Evolutionary conservation across 345 rosid species (phyloP), one percentile per base, ranked within the genome.

Genomic region (Citrus reticulata): DNA sequence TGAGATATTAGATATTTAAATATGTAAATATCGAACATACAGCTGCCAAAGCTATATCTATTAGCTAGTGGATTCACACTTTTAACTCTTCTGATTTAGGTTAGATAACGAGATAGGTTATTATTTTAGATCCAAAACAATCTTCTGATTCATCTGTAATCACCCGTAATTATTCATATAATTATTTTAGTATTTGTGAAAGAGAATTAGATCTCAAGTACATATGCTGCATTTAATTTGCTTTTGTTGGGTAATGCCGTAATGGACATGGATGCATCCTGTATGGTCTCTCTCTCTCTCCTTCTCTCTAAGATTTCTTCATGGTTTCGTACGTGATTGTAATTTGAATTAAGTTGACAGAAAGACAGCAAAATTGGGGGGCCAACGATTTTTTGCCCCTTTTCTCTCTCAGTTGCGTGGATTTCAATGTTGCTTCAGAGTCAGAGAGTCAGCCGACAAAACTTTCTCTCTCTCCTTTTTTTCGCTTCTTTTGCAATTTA

Each of bases 361-460:
- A 46, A 13, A 46, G 51, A 46, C 1, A 64, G 17, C 4, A 7
- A 54, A 8, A 10, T 27, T 19, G 66, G 75, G 66, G 81, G 79
- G 77, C 82, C 80, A 77, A 74, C 51, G 4, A 46, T 46, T 46
- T 46, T 13, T 46, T 3, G 1, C 51, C 58, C 19, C 19, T 61
- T 60, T 72, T 14, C 51, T 14, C 64, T 42, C 37, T 72, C n/a
- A 42, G 81, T 73, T 63, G 86, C 88, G 88, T 81, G 82, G 73
- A 72, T 79, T 83, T 84, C 85, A 78, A 86, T 82, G 87, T 86
- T 88, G 88, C 89, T 88, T 81, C 81, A 84, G 82, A 73, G 75
- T 57, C 55, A 61, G 81, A 68, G 79, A 58, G 82, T 82, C 78
- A 76, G 77, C 91, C 85, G 89, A 86, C 89, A 84, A 27, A 68